These are phyloP conservation scores for Xerocomellus intermedius DNA, from an alignment of 768 basidiomycete species.

Conservation along the genomic window DNA sequence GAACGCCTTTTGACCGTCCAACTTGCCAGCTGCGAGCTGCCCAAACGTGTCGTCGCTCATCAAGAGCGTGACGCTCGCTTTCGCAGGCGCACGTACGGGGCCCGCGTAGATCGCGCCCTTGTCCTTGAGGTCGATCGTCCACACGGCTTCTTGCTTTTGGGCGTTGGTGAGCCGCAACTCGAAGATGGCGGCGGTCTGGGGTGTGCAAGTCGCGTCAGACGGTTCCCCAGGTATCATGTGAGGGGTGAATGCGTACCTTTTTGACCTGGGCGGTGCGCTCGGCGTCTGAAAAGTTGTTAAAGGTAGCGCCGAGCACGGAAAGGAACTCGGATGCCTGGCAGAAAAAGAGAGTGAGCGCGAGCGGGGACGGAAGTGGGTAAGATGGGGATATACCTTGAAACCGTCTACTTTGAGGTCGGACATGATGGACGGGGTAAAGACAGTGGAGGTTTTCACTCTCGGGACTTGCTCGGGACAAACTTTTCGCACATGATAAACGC, in stretches of 20 bases:
- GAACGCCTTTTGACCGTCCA: slow-evolving; percentile 93
- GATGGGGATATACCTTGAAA: slow-evolving; percentile 55
- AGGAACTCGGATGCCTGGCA: slow-evolving; percentile 68
- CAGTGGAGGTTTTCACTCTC: not conserved
- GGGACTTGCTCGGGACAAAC: not conserved
- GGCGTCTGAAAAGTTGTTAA: slow-evolving; percentile 51
- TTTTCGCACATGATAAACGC: slow-evolving; percentile 5
- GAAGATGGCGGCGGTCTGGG: slow-evolving; percentile 86
- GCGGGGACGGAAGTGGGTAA: not conserved
- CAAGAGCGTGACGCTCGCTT: slow-evolving; percentile 81
- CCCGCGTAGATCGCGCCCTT: slow-evolving; percentile 76
- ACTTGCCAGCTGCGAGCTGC: slow-evolving; percentile 73
- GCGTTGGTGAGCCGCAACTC: slow-evolving; percentile 78
- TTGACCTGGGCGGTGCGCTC: slow-evolving; percentile 72
- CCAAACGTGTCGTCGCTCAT: slow-evolving; percentile 74
- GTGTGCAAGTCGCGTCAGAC: not conserved
- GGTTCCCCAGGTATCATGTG: not conserved
- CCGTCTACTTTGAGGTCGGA: slow-evolving; percentile 70
- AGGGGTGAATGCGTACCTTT: slow-evolving; percentile 43
- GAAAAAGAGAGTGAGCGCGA: not conserved
- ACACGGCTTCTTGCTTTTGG: slow-evolving; percentile 66
- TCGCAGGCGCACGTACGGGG: slow-evolving; percentile 42
- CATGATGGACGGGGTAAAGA: slow-evolving; percentile 39
- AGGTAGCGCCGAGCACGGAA: slow-evolving; percentile 47
- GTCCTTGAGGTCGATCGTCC: slow-evolving; percentile 95